Base-by-base conservation (phyloP, 768 basidiomycete species). In the Leucosporidium creatinivorum region DNA sequence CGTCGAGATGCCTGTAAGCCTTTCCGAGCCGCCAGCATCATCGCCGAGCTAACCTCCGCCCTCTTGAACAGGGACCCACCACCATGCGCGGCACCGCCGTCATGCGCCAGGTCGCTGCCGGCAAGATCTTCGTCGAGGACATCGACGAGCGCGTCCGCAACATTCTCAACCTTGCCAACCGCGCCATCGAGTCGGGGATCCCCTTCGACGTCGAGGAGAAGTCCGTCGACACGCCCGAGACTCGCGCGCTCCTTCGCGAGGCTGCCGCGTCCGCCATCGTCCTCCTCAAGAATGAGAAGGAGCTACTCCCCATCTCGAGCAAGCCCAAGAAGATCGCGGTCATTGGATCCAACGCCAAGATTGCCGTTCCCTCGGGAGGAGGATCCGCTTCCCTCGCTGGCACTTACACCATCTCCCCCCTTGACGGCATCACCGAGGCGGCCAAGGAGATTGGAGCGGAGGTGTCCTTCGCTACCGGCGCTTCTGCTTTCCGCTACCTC, bases 151-250 rank as follows among this genome's bases (percentile, higher is more conserved):
- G 74, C 79, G 83, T 69, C 7, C 81, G 36, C 75, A 80, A 74
- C 69, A 83, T 75, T 26, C 44, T 60, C 47, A 30, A 49, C 18
- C 33, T 58, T 4, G 39, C 44, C 36, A 28, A 83, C 58, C 79
- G 75, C 25, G 85, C 83, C 3, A 77, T 81, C 36, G 79, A 77
- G 30, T 85, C 84, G 4, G 83, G 83, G 8, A 83, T 86, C 48
- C 83, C 83, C 18, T 86, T 85, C 76, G 78, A 83, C 72, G 82
- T 77, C 8, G 80, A 79, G 23, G 84, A 84, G 66, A 77, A 80
- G 65, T 76, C 75, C 70, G 69, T 52, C 77, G 77, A 49, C 80
- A 81, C 33, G 77, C 82, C n/a, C 74, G 81, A 70, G 77, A 78
- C 64, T 65, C 80, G 69, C 78, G 81, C 75, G 75, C 50, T 78